Percentiles rank a stretch among this genome's conserved stretches.
Conservation (phyloP, 768 basidiomycete species). For the Tylopilus balloui region DNA sequence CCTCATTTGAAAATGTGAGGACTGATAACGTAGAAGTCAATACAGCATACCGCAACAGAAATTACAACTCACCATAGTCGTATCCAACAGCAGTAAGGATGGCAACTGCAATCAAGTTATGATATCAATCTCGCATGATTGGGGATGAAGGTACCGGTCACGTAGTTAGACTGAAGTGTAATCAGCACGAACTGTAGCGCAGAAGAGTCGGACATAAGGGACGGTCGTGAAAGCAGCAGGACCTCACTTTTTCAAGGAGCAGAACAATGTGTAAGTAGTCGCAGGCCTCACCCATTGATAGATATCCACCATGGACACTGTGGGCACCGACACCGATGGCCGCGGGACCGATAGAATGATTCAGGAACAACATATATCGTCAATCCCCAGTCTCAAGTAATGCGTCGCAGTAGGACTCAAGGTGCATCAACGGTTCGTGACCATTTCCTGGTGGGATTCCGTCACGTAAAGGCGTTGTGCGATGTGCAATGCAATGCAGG, state of each 20-base stretch:
- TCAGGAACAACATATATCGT: no score
- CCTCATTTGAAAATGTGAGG: constrained; percentile 10
- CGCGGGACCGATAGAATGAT: no score
- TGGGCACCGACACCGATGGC: no score
- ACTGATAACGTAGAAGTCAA: not conserved
- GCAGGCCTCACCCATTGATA: no score
- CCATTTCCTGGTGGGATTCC: no score
- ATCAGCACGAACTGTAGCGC: not conserved
- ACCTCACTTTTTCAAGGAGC: not conserved
- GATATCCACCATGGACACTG: no score
- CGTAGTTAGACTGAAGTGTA: not conserved
- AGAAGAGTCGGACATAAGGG: not conserved
- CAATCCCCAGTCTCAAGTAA: no score
- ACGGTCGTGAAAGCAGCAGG: not conserved
- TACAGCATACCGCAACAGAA: not conserved
- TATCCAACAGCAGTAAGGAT: constrained; percentile 4
- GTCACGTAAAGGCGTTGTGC: no score
- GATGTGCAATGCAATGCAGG: no score
- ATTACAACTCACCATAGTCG: constrained; percentile 3
- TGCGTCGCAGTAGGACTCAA: no score
- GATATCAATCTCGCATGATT: not conserved
- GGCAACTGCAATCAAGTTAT: not conserved
- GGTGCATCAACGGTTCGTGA: no score
- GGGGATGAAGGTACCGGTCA: not conserved
- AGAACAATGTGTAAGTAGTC: no score